A percentile compares a stretch with the other conserved stretches of the same genome.
phyloP scores from a whole-genome alignment of 768 basidiomycete genomes.

The Suillus discolor region DNA sequence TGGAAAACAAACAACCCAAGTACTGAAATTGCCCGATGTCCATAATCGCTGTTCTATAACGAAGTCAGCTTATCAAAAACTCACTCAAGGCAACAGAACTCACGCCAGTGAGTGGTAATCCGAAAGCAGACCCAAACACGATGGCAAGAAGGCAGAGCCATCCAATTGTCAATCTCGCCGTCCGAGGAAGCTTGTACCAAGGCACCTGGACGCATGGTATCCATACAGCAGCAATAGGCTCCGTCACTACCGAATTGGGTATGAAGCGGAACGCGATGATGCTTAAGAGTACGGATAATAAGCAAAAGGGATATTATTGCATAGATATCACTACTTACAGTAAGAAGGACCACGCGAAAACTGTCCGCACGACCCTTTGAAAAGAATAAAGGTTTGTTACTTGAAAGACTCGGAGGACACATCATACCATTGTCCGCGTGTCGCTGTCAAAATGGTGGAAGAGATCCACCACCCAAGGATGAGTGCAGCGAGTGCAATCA shows the following conservation, averaged over 20 bases:
- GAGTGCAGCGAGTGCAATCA: slow-evolving; percentile 53
- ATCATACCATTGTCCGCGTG: slow-evolving; percentile 73
- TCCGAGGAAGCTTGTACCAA: slow-evolving; percentile 61
- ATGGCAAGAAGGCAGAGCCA: slow-evolving; percentile 79
- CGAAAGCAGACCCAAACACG: slow-evolving; percentile 86
- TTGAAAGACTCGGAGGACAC: neutral
- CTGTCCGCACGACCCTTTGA: slow-evolving; percentile 71
- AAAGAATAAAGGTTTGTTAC: slow-evolving; percentile 8
- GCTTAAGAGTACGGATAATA: slow-evolving; percentile 31
- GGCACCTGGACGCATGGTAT: slow-evolving; percentile 63
- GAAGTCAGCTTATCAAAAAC: slow-evolving; percentile 17
- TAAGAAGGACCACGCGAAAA: slow-evolving; percentile 85
- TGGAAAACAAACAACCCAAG: slow-evolving; percentile 83
- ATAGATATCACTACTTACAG: slow-evolving; percentile 43
- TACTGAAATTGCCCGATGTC: slow-evolving; percentile 81
- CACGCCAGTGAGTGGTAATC: slow-evolving; percentile 64
- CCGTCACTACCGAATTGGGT: slow-evolving; percentile 67
- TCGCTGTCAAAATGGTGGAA: slow-evolving; percentile 64
- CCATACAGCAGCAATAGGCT: slow-evolving; percentile 77
- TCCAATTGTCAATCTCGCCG: slow-evolving; percentile 62
- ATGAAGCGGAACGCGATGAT: slow-evolving; percentile 87
- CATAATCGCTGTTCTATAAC: slow-evolving; percentile 61
- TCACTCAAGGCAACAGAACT: slow-evolving; percentile 19
- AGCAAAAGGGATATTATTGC: neutral
- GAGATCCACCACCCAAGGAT: slow-evolving; percentile 90